Conservation (phyloP, 2,329 filamentous ascomycete genomes). For the Daldinia sp. region DNA sequence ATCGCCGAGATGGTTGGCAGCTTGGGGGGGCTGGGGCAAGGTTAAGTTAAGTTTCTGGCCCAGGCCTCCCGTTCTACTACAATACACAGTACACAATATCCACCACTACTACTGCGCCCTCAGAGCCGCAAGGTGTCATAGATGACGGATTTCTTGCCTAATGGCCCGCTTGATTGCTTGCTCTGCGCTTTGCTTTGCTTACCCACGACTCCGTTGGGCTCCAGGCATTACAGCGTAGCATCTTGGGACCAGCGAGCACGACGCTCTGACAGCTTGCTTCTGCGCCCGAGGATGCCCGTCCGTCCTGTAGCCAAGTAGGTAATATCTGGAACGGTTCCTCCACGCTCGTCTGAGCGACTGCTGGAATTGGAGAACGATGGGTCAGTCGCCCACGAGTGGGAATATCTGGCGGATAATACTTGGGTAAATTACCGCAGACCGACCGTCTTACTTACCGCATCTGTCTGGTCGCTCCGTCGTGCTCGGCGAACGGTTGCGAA, state of each 20-base stretch:
- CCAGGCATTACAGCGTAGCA: constrained; percentile 11
- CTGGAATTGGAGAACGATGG: not conserved
- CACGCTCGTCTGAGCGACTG: not conserved
- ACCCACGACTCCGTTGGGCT: constrained; percentile 19
- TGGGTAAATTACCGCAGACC: constrained; percentile 16
- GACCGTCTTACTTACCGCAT: constrained; percentile 21
- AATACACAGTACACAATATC: not conserved
- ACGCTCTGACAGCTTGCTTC: constrained; percentile 15
- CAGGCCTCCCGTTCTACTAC: not conserved
- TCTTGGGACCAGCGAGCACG: constrained; percentile 2
- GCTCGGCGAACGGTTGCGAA: constrained; percentile 1
- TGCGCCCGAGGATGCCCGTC: constrained; percentile 16
- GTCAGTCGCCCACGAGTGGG: not conserved
- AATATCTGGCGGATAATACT: not conserved
- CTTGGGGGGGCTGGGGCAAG: not conserved
- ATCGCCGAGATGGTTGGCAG: constrained; percentile 11
- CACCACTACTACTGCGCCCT: not conserved
- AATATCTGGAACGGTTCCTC: too few relatives aligned
- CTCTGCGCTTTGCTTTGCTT: constrained; percentile 5
- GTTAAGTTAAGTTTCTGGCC: too few relatives aligned
- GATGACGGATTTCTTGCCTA: not conserved
- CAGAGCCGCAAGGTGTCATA: constrained; percentile 25
- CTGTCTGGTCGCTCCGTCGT: constrained; percentile 7
- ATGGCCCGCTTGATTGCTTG: not conserved
- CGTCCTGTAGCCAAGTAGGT: not conserved